Base-by-base conservation (phyloP, 2,329 filamentous ascomycete species). In the Rugonectria rugulosa region DNA sequence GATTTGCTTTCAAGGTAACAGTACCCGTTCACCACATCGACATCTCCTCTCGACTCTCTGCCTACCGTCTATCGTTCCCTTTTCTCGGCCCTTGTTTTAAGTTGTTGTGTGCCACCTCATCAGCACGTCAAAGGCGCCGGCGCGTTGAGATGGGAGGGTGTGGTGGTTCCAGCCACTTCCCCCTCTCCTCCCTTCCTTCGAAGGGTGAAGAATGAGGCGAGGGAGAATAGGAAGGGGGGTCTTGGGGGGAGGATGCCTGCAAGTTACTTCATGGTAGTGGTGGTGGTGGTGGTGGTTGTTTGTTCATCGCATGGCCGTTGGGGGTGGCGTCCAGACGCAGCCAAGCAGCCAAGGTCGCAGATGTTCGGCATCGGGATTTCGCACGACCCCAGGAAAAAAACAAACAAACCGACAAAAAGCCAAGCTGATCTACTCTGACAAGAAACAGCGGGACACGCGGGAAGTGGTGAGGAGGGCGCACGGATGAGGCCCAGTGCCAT, bases 281-380 rank as follows among this genome's bases (percentile, higher is more conserved):
- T 51, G 41, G 40, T 32, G 41, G 26, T 51, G 40, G 37, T 41
- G 26, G 14, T 29, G n/a, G n/a, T n/a, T n/a, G n/a, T n/a, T n/a
- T n/a, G n/a, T n/a, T n/a, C n/a, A n/a, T n/a, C 20, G 41, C 19
- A 17, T 6, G 23, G 8, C 10, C n/a, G n/a, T 32, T 45, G 26
- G 42, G 24, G 40, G 40, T 24, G 41, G 27, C 32, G 21, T 24
- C 23, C 29, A 14, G 29, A 14, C n/a, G 29, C 29, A 32, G 12
- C 29, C 29, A 32, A 32, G 10, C n/a, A 32, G n/a, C 34, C 36
- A 37, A 21, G 12, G 34, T 46, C 42, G 34, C 34, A 38, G 34
- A 45, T 19, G 24, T 41, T 38, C 38, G 42, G 27, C 40, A 46
- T 50, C 41, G 40, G 46, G n/a, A n/a, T n/a, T n/a, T n/a, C n/a